phyloP scores from a whole-genome alignment of 2,329 filamentous ascomycete genomes.

The Trichoderma polysporum region DNA sequence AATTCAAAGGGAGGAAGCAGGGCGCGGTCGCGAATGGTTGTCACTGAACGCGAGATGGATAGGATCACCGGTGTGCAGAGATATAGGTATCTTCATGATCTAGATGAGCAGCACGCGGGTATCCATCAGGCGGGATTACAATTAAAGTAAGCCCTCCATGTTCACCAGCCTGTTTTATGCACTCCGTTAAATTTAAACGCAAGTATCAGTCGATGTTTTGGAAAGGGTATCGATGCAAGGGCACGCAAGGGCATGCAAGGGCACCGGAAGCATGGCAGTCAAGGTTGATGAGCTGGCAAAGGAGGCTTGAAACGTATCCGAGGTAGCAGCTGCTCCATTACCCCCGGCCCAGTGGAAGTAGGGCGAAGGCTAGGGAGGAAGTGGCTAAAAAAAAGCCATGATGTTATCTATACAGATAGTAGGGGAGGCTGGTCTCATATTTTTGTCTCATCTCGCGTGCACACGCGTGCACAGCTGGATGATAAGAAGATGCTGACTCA shows the following conservation, averaged over 20 bases:
- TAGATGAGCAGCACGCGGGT: constrained; percentile 1
- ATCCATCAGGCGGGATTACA: neutral
- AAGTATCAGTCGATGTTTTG: neutral
- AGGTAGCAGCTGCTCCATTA: constrained; percentile 1
- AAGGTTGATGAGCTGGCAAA: constrained; percentile 12
- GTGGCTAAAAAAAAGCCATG: neutral
- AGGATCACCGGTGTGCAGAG: constrained; percentile 17
- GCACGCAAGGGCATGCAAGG: constrained; percentile 2
- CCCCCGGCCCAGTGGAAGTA: constrained; percentile 11
- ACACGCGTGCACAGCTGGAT: neutral
- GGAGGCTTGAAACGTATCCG: neutral
- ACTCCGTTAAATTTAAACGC: neutral
- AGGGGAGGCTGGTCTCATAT: neutral
- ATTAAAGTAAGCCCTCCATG: constrained; percentile 6
- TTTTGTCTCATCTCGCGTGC: neutral
- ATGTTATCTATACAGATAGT: neutral
- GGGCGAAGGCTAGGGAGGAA: neutral
- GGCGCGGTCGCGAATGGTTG: neutral
- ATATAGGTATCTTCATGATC: neutral
- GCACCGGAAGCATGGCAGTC: neutral
- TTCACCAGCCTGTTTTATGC: neutral
- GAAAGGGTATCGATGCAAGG: neutral
- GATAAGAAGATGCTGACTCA: neutral
- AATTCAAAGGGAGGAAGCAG: neutral
- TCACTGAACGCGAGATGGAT: constrained; percentile 10